A percentile compares a stretch with the other conserved stretches of the same genome.
Conservation (phyloP, 2,329 filamentous ascomycete species). For the Phialocephala sp. region DNA sequence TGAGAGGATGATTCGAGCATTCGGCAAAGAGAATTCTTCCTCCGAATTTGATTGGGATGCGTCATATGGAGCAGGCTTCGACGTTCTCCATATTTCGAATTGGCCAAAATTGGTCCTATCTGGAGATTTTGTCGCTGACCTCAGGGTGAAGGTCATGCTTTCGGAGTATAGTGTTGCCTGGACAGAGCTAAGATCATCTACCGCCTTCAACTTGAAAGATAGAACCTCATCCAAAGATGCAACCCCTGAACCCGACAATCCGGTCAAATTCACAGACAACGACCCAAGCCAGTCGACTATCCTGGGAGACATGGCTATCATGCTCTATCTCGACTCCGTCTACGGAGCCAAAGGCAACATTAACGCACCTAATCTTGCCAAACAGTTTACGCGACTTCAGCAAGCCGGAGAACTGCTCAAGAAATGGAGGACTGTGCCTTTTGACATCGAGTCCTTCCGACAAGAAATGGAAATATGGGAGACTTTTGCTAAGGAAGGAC, state of each 20-base stretch:
- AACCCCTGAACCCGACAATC: constrained; percentile 31
- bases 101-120: constrained; percentile 53
- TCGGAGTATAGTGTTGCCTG: constrained; percentile 53
- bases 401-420: constrained; percentile 32
- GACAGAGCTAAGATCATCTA: constrained; percentile 39
- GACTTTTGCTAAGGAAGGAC: constrained; percentile 24
- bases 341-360: constrained; percentile 44
- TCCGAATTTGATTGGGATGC: constrained; percentile 75
- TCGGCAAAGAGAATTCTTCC: constrained; percentile 83
- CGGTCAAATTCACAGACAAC: constrained; percentile 61
- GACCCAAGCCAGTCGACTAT: constrained; percentile 54
- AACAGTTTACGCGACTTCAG: constrained; percentile 37
- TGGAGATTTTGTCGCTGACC: constrained; percentile 53
- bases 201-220: constrained; percentile 40
- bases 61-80: constrained; percentile 80
- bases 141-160: constrained; percentile 57
- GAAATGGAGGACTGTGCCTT: constrained; percentile 34
- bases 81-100: constrained; percentile 72
- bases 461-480: constrained; percentile 41
- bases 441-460: constrained; percentile 32
- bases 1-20: constrained; percentile 74
- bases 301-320: constrained; percentile 57
- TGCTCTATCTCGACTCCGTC: constrained; percentile 65
- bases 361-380: constrained; percentile 35
- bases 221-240: constrained; percentile 29